phyloP scores from a whole-genome alignment of 495 filamentous ascomycete species.

The Penicillium pulvis region DNA sequence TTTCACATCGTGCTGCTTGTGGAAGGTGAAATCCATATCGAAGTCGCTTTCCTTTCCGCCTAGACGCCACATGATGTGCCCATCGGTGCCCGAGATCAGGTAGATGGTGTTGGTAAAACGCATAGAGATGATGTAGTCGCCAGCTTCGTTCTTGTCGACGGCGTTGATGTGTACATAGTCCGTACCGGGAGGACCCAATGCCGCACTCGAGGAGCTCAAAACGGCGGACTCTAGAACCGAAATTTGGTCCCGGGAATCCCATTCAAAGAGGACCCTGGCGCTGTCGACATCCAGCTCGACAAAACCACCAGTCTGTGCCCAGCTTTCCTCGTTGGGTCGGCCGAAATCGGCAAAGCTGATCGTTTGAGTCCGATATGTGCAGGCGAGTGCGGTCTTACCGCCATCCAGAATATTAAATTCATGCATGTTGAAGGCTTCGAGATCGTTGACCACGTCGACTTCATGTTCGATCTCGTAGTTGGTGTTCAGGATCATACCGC shows the following conservation, averaged over 20 bases:
- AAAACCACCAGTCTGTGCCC: slow-evolving; percentile 36
- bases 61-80: slow-evolving; percentile 59
- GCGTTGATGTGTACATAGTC: slow-evolving; percentile 64
- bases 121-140: slow-evolving; percentile 59
- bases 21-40: slow-evolving; percentile 54
- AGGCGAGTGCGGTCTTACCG: slow-evolving; percentile 40
- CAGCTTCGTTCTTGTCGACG: slow-evolving; percentile 53
- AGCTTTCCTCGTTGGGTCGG: slow-evolving; percentile 28
- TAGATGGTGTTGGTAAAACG: slow-evolving; percentile 58
- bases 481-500: slow-evolving; percentile 30
- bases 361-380: slow-evolving; percentile 41
- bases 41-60: slow-evolving; percentile 48
- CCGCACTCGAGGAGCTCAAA: not conserved
- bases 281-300: slow-evolving; percentile 45
- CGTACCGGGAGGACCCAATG: slow-evolving; percentile 30
- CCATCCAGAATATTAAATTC: slow-evolving; percentile 44
- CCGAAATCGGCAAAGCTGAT: slow-evolving; percentile 40
- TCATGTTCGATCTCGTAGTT: slow-evolving; percentile 35
- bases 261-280: slow-evolving; percentile 41
- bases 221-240: slow-evolving; percentile 26
- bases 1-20: slow-evolving; percentile 61
- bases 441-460: slow-evolving; percentile 32
- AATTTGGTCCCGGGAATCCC: slow-evolving; percentile 44
- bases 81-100: slow-evolving; percentile 55
- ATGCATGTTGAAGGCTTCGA: slow-evolving; percentile 42